Conservation (phyloP, 1,284 basidiomycete genomes). For the Moniliophthora roreri region DNA sequence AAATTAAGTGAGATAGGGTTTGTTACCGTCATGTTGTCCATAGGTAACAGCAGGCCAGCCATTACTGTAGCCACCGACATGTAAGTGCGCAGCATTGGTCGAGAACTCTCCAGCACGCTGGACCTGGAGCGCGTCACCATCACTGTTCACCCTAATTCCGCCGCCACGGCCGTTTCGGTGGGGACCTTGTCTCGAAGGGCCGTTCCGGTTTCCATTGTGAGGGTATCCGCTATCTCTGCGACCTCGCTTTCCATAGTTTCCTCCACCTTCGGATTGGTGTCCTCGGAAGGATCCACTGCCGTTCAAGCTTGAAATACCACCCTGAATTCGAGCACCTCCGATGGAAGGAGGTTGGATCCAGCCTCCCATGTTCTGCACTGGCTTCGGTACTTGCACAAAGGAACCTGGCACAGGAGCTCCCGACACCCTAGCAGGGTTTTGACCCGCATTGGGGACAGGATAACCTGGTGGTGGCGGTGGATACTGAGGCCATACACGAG, state of each 20-base stretch:
- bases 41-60: conserved; percentile 2
- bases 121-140: not conserved
- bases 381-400: not conserved
- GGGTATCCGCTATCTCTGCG: conserved; percentile 5
- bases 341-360: not conserved
- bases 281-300: conserved; percentile 5
- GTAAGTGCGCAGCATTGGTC: not conserved
- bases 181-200: conserved; percentile 3
- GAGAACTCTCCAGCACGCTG: not conserved
- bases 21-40: conserved; percentile 18
- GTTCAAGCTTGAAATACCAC: not conserved
- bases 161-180: not conserved
- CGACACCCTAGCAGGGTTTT: not conserved
- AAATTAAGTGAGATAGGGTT: conserved; percentile 11
- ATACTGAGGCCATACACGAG: conserved; percentile 9
- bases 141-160: not conserved
- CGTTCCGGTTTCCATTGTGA: not conserved
- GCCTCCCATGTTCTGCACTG: not conserved
- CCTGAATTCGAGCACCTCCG: not conserved
- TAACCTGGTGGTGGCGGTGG: conserved; percentile 1
- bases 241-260: conserved; percentile 8
- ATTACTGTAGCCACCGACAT: not conserved
- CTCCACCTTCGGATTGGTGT: not conserved
- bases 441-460: not conserved
- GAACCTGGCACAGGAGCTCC: not conserved